Evolutionary conservation across 2,329 filamentous ascomycete species (phyloP), one percentile per base, ranked within the genome.

Genomic region (Exophiala calicioides): DNA sequence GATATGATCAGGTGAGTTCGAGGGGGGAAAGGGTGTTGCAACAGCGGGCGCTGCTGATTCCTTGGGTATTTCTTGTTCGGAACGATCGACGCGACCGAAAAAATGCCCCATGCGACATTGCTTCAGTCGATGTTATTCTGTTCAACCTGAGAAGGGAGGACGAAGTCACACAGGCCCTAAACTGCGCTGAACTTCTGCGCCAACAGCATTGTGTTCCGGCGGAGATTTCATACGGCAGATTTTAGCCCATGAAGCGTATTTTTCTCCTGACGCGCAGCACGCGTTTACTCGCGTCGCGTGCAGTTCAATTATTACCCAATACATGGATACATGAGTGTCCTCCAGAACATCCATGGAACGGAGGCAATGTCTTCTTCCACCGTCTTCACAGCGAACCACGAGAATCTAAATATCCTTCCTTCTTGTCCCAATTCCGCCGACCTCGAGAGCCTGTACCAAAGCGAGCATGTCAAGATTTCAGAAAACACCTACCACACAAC

Each of bases 91-190:
- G 33, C 38, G 34, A 37, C 38, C 34, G 34, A 34, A 42, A 20
- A 26, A n/a, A 47, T 40, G 43, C 23, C 38, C 31, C 47, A 54
- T 50, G 44, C 47, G 47, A 50, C 51, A 54, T 54, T 45, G 39
- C 43, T 38, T 15, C 23, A 26, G 24, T 48, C 34, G 20, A 31
- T 33, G 36, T 38, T 36, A 16, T n/a, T n/a, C n/a, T n/a, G n/a
- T n/a, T n/a, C n/a, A n/a, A 29, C 24, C 12, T 15, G 35, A 27
- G 44, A 44, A 49, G 45, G 37, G 42, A 29, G 21, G 30, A 20
- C 29, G 13, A 32, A 12, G 23, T 21, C 18, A 15, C 43, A 37
- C 13, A 29, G 34, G 18, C 21, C n/a, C 27, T 5, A 24, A 27
- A 31, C 32, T 40, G 46, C 34, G 30, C 47, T 39, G 24, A 36